These are phyloP conservation scores for Suhomyces sp. DNA, from an alignment of 805 yeast species.

Conservation along the genomic window DNA sequence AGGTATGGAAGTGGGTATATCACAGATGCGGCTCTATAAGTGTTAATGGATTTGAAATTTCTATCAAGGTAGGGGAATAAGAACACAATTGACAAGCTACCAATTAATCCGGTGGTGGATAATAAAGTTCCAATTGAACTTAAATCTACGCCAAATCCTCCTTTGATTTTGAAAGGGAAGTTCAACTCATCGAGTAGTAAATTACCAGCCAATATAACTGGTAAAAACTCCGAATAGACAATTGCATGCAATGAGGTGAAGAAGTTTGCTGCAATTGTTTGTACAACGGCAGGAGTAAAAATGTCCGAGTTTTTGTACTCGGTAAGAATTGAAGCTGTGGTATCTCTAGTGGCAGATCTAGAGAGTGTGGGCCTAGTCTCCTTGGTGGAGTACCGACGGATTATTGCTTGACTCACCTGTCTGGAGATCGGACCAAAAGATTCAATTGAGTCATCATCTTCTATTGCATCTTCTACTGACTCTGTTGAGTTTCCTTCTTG, in stretches of 20 bases:
- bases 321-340: slow-evolving; percentile 2
- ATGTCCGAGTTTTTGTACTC: slow-evolving; percentile 19
- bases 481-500: background rate
- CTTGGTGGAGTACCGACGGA: slow-evolving; percentile 16
- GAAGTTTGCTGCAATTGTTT: slow-evolving; percentile 36
- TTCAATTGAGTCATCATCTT: slow-evolving; percentile 2
- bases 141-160: slow-evolving; percentile 52
- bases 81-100: slow-evolving; percentile 48
- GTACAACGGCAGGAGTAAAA: slow-evolving; percentile 29
- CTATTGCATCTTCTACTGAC: background rate
- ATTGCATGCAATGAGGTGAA: slow-evolving; percentile 46
- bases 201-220: slow-evolving; percentile 48
- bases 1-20: slow-evolving; percentile 47
- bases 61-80: slow-evolving; percentile 53
- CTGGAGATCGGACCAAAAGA: slow-evolving; percentile 9
- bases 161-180: slow-evolving; percentile 49
- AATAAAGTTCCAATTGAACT: slow-evolving; percentile 49
- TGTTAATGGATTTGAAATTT: slow-evolving; percentile 41
- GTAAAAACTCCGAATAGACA: slow-evolving; percentile 54
- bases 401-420: slow-evolving; percentile 12
- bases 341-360: background rate
- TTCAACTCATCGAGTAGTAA: slow-evolving; percentile 22
- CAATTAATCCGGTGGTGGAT: slow-evolving; percentile 53
- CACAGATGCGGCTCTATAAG: slow-evolving; percentile 40
- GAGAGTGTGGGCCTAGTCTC: slow-evolving; percentile 12